A percentile compares a stretch with the other conserved stretches of the same genome.
These are phyloP conservation scores for Shiraia bambusicola DNA, from an alignment of 2,329 filamentous ascomycete genomes.

Conservation along the genomic window DNA sequence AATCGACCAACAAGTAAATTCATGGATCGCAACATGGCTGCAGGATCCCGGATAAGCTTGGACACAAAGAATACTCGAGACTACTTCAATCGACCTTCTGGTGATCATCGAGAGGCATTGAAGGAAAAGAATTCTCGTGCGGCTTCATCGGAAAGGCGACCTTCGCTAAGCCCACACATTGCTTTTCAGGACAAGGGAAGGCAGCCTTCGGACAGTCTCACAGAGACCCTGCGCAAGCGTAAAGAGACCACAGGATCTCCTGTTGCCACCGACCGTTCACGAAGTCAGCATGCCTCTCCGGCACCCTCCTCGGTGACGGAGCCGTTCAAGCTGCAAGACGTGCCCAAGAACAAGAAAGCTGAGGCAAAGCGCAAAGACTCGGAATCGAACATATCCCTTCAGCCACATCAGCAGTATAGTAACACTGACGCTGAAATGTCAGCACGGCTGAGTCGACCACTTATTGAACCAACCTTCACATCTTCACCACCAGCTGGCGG, in stretches of 20 bases:
- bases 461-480: slow-evolving; percentile 37
- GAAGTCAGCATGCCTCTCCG: slow-evolving; percentile 41
- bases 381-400: slow-evolving; percentile 43
- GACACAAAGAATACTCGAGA: slow-evolving; percentile 42
- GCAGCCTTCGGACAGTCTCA: slow-evolving; percentile 62
- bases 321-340: slow-evolving; percentile 75
- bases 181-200: slow-evolving; percentile 84
- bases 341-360: slow-evolving; percentile 65
- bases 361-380: slow-evolving; percentile 50
- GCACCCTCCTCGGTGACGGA: slow-evolving; percentile 39
- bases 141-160: slow-evolving; percentile 47
- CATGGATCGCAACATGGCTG: slow-evolving; percentile 24
- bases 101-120: slow-evolving; percentile 45
- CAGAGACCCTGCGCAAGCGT: slow-evolving; percentile 55
- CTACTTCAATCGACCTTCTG: slow-evolving; percentile 46
- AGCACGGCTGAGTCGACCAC: slow-evolving; percentile 35
- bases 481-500: slow-evolving; percentile 44
- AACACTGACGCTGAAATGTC: slow-evolving; percentile 45
- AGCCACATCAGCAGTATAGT: slow-evolving; percentile 33
- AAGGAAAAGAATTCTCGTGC: slow-evolving; percentile 49
- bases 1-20: slow-evolving; percentile 35
- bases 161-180: slow-evolving; percentile 74
- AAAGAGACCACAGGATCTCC: slow-evolving; percentile 40
- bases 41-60: slow-evolving; percentile 17
- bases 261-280: slow-evolving; percentile 53